Evolutionary conservation across 441 rosid species (phyloP).

Genomic region (Croton setiger): DNA sequence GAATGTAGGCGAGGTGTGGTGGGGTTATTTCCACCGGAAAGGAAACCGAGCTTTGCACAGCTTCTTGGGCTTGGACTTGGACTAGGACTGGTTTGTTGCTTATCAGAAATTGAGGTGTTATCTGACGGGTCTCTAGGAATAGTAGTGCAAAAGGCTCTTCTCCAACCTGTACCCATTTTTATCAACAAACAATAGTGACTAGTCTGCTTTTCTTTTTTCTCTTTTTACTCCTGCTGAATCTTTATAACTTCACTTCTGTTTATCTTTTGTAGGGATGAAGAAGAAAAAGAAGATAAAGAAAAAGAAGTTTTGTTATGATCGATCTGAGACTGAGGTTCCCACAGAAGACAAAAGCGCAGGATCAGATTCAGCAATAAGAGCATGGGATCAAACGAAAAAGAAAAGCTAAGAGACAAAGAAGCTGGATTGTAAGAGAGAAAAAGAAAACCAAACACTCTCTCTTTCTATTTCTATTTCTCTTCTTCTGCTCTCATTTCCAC

Average conservation of each 20-base stretch:
- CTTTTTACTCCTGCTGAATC: not conserved
- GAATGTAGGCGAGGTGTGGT: slow-evolving; percentile 51
- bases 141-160: slow-evolving; percentile 91
- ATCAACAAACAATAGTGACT: not conserved
- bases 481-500: not conserved
- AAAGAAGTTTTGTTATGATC: slow-evolving; percentile 32
- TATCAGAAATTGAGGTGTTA: slow-evolving; percentile 30
- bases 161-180: slow-evolving; percentile 92
- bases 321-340: slow-evolving; percentile 25
- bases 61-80: slow-evolving; percentile 54
- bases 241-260: slow-evolving; percentile 1
- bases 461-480: not conserved
- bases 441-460: not conserved
- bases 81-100: slow-evolving; percentile 29
- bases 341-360: slow-evolving; percentile 43
- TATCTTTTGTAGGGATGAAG: not conserved
- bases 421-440: slow-evolving; percentile 14
- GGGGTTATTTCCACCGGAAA: slow-evolving; percentile 59
- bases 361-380: slow-evolving; percentile 26
- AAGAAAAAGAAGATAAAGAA: slow-evolving; percentile 21
- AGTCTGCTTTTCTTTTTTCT: not conserved
- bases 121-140: slow-evolving; percentile 54
- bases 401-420: slow-evolving; percentile 29
- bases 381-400: slow-evolving; percentile 32
- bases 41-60: slow-evolving; percentile 55